These are phyloP conservation scores for Lachancea lanzarotensis DNA, from an alignment of 805 yeast genomes.

Conservation along the genomic window DNA sequence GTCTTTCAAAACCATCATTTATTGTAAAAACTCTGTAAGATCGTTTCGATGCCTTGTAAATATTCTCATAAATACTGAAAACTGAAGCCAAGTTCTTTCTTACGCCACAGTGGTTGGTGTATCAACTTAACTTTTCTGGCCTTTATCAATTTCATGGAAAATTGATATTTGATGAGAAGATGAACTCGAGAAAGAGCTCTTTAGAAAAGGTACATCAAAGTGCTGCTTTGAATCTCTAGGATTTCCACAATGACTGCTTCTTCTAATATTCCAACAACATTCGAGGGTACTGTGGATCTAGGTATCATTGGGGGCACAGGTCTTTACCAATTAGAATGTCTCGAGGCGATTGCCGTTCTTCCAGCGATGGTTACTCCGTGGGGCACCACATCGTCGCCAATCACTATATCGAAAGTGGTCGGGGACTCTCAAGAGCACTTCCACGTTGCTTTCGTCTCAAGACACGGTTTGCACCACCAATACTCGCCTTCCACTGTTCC, in stretches of 20 bases:
- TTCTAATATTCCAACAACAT: slow-evolving; percentile 18
- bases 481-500: slow-evolving; percentile 90
- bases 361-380: slow-evolving; percentile 82
- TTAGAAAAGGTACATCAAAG: too few relatives aligned
- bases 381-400: slow-evolving; percentile 94
- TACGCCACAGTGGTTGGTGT: too few relatives aligned
- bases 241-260: slow-evolving; percentile 19
- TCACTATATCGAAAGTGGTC: slow-evolving; percentile 76
- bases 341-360: slow-evolving; percentile 79
- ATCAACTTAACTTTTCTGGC: too few relatives aligned
- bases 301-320: slow-evolving; percentile 99
- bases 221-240: too few relatives aligned
- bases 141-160: too few relatives aligned
- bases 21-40: too few relatives aligned
- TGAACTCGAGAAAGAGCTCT: too few relatives aligned
- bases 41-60: too few relatives aligned
- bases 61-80: too few relatives aligned
- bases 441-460: slow-evolving; percentile 87
- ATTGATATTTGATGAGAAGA: too few relatives aligned
- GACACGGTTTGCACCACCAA: slow-evolving; percentile 91
- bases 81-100: too few relatives aligned
- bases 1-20: not conserved
- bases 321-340: slow-evolving; percentile 75
- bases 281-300: slow-evolving; percentile 45
- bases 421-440: slow-evolving; percentile 43